Evolutionary conservation across 768 basidiomycete genomes (phyloP).

Genomic region (Melanogaster broomeanus): DNA sequence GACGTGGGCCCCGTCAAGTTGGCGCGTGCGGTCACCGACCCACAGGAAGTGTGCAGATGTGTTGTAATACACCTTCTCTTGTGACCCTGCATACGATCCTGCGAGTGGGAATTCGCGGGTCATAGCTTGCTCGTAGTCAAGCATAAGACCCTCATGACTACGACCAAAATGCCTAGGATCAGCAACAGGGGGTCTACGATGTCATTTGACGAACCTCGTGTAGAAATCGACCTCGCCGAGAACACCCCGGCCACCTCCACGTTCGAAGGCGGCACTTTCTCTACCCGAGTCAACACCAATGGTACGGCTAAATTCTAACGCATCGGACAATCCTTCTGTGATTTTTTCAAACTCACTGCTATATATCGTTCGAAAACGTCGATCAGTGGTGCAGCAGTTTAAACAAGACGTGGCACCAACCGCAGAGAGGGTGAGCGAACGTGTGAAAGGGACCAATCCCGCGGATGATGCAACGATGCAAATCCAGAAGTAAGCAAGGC

Average conservation of each 20-base stretch:
- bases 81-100: constrained; percentile 12
- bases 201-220: constrained; percentile 60
- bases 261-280: constrained; percentile 57
- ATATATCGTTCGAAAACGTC: constrained; percentile 4
- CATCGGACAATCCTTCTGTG: constrained; percentile 81
- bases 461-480: constrained; percentile 88
- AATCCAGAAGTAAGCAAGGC: constrained; percentile 89
- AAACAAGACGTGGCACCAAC: constrained; percentile 38
- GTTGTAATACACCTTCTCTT: constrained; percentile 67
- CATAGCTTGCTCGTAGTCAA: constrained; percentile 90
- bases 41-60: constrained; percentile 94
- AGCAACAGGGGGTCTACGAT: background rate
- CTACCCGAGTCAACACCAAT: constrained; percentile 70
- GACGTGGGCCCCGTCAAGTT: constrained; percentile 90
- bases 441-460: constrained; percentile 90
- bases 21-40: constrained; percentile 96
- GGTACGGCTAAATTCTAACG: constrained; percentile 89
- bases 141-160: constrained; percentile 91
- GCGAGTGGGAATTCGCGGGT: constrained; percentile 67
- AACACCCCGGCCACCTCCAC: constrained; percentile 67
- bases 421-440: constrained; percentile 80
- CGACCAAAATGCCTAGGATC: background rate
- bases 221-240: constrained; percentile 93
- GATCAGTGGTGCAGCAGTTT: constrained; percentile 12
- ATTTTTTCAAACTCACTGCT: constrained; percentile 86